Evolutionary conservation across 495 filamentous ascomycete species (phyloP), one percentile per base, ranked within the genome.

Genomic region (Hyaloscypha hepaticicola): DNA sequence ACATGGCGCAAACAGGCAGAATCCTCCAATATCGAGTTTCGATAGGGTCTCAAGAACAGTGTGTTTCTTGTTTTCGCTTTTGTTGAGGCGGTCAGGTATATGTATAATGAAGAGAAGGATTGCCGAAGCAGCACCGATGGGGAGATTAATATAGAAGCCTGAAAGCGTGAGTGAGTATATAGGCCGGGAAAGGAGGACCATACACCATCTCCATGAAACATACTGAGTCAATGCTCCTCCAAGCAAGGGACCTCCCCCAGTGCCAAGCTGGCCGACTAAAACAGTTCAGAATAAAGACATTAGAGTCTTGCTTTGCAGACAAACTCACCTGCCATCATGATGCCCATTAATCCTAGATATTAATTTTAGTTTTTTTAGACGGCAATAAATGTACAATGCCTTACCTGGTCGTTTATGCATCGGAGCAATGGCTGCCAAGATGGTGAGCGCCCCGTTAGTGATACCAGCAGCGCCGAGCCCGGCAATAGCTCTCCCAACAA

Each of bases 101-200:
- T 41, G 19, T 68, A 57, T 79, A 69, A 8, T 83, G 82, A 19
- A 60, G 53, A 83, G 65, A 58, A 85, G 73, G 22, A 77, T 38
- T n/a, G 85, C 48, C 21, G 84, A 61, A 24, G 84, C 51, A 9
- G 64, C 84, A 22, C 85, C 85, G 50, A 87, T 73, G 0, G 85
- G 85, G 27, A 88, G 77, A 68, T 89, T 90, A 60, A 90, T 85
- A 65, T 88, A 88, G 69, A 88, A 88, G 64, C 81, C 63, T 66
- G 24, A 61, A 55, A 59, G 28, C 5, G 21, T 61, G n/a, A 61
- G 79, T 61, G 76, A 82, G n/a, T n/a, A n/a, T n/a, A n/a, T n/a
- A 45, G 16, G 38, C 3, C 79, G 66, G 6, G 21, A 33, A 29
- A 31, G 24, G n/a, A 45, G 91, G 75, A 93, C 92, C 55, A 19